Evolutionary conservation across 495 filamentous ascomycete genomes (phyloP), one percentile per base, ranked within the genome.

Genomic region (Daldinia concentrica): DNA sequence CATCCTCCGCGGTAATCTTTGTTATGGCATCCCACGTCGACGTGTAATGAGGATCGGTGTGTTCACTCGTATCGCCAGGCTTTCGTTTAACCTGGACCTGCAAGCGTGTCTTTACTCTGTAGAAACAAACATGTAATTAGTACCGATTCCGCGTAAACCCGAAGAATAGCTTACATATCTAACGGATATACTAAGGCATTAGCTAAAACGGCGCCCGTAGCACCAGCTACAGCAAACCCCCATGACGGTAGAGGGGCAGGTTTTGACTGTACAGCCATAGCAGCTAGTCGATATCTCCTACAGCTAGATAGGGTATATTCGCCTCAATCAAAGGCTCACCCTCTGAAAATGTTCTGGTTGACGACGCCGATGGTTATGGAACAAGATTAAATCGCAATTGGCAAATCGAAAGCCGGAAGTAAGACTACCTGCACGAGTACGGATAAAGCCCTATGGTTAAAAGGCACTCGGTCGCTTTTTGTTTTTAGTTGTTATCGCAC

Each of bases 161-260:
- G 24, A 17, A 50, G 8, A 15, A 45, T 6, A 9, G 82, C 91
- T 80, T 84, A 98, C 95, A 99, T 93, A 81, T 99, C 95, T 36
- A 99, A 84, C 14, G 95, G 95, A 80, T 99, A 99, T 62, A 98
- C 96, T 62, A 97, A 82, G 27, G 95, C 91, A 86, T 99, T 99
- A 39, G 95, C 96, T 51, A 99, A 82, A 12, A 98, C 92, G 36
- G 96, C 95, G 56, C 95, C 95, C 17, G 94, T 93, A 61, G 96
- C 92, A 71, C 95, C 95, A 43, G 96, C 94, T 64, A 97, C 88
- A 48, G 95, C 95, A 75, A 88, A 90, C 32, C 94, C 95, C 96
- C 96, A 98, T 59, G 96, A 93, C 26, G 95, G 93, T 64, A 99
- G 87, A 43, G 85, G 78, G 29, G 81, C 87, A 62, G 90, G 89